These are phyloP conservation scores for Camellia oleifera DNA, from an alignment of 179 eudicot genomes.

Conservation along the genomic window DNA sequence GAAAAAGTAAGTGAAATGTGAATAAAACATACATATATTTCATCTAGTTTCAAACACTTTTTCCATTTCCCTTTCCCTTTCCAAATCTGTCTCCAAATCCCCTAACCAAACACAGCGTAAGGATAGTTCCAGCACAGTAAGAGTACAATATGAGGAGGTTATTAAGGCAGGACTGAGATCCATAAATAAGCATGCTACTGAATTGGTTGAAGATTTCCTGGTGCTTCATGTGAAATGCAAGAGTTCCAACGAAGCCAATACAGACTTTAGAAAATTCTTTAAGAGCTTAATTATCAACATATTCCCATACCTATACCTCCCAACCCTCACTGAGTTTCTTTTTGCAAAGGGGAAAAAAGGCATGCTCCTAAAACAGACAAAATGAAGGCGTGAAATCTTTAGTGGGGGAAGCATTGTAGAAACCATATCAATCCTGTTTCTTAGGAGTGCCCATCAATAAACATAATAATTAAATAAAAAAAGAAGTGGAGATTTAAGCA, in stretches of 20 bases:
- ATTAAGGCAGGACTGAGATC: neutral
- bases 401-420: slow-evolving; percentile 5
- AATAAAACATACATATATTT: too few species aligned
- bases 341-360: neutral
- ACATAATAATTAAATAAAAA: neutral
- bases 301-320: too few species aligned
- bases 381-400: neutral
- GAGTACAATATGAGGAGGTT: neutral
- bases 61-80: too few species aligned
- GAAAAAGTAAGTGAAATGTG: too few species aligned
- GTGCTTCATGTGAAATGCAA: too few species aligned
- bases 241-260: neutral
- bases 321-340: too few species aligned
- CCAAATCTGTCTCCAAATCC: too few species aligned
- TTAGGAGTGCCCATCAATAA: neutral
- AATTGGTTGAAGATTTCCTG: too few species aligned
- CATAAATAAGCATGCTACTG: neutral
- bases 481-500: neutral
- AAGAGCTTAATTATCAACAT: neutral
- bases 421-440: neutral
- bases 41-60: too few species aligned
- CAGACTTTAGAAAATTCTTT: neutral
- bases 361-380: neutral
- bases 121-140: neutral
- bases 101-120: too few species aligned